These are phyloP conservation scores for Pulveroboletus sp. DNA, from an alignment of 1,284 basidiomycete species.

Conservation along the genomic window DNA sequence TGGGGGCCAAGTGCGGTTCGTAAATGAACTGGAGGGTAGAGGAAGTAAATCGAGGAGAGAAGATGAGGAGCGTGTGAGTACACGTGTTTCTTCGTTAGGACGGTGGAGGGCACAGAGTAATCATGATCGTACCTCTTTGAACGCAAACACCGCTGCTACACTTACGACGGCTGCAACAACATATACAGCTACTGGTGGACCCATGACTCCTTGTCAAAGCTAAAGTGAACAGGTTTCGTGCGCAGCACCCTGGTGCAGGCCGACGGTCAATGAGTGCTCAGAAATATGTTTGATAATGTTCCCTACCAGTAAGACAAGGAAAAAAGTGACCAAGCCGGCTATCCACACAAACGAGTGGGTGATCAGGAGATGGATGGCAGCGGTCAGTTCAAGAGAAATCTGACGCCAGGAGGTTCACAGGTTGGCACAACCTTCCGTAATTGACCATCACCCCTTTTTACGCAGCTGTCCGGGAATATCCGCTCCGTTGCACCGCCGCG, in stretches of 20 bases:
- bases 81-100: slow-evolving; percentile 18
- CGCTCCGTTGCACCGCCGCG: too few relatives aligned
- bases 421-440: slow-evolving; percentile 16
- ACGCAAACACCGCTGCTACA: slow-evolving; percentile 43
- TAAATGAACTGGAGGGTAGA: slow-evolving; percentile 51
- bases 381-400: slow-evolving; percentile 5
- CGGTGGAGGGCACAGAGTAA: background rate
- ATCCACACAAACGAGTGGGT: background rate
- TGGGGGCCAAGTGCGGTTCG: slow-evolving; percentile 62
- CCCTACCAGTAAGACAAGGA: background rate
- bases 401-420: slow-evolving; percentile 11
- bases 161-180: slow-evolving; percentile 43
- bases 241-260: slow-evolving; percentile 17
- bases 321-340: background rate
- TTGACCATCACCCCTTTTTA: slow-evolving; percentile 21
- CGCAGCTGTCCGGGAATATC: slow-evolving; percentile 12
- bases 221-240: slow-evolving; percentile 12
- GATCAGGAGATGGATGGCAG: slow-evolving; percentile 1
- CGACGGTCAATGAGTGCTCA: background rate
- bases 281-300: background rate
- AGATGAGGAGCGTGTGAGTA: slow-evolving; percentile 21
- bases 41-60: background rate
- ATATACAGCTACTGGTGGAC: slow-evolving; percentile 40
- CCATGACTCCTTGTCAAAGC: slow-evolving; percentile 16
- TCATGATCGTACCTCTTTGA: slow-evolving; percentile 43